Evolutionary conservation across 768 basidiomycete species (phyloP).

Genomic region (Leucosporidium scottii): DNA sequence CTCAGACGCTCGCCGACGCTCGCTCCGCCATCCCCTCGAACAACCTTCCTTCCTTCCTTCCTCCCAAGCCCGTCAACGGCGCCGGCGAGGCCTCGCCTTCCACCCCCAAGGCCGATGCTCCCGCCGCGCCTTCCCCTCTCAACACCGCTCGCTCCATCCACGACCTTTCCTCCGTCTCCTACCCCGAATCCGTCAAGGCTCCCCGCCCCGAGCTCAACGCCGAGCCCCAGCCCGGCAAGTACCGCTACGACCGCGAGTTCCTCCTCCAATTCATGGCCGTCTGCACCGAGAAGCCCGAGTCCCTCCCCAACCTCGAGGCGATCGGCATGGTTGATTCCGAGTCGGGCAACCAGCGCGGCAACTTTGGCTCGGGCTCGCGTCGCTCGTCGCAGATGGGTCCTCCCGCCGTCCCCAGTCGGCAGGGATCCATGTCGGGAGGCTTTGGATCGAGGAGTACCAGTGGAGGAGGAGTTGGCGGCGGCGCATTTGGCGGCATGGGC

Average conservation of each 20-base stretch:
- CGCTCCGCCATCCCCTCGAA: slow-evolving; percentile 12
- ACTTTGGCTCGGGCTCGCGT: slow-evolving; percentile 13
- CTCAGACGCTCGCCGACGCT: slow-evolving; percentile 27
- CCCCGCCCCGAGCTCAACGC: slow-evolving; percentile 79
- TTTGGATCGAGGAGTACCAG: slow-evolving; percentile 3
- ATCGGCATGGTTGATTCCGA: slow-evolving; percentile 68
- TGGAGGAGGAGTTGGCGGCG: slow-evolving; percentile 27
- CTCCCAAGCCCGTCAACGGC: slow-evolving; percentile 24
- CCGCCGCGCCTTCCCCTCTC: slow-evolving; percentile 42
- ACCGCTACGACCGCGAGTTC: slow-evolving; percentile 97
- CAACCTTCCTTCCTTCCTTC: slow-evolving; percentile 27
- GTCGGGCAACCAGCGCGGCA: slow-evolving; percentile 31
- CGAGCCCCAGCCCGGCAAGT: slow-evolving; percentile 77
- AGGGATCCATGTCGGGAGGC: slow-evolving; percentile 1
- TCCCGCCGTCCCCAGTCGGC: slow-evolving; percentile 15
- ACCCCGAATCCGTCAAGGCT: slow-evolving; percentile 74
- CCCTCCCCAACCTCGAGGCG: slow-evolving; percentile 77
- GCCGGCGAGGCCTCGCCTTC: background rate
- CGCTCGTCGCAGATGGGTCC: slow-evolving; percentile 27
- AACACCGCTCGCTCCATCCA: slow-evolving; percentile 78
- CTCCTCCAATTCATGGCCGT: slow-evolving; percentile 90
- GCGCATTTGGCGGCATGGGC: slow-evolving; percentile 37
- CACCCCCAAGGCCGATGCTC: background rate
- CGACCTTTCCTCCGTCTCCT: slow-evolving; percentile 66
- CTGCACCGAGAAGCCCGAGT: slow-evolving; percentile 91